A percentile compares a stretch with the other conserved stretches of the same genome.
These are phyloP conservation scores for Aspergillus conjunctus DNA, from an alignment of 495 filamentous ascomycete species.

Conservation along the genomic window DNA sequence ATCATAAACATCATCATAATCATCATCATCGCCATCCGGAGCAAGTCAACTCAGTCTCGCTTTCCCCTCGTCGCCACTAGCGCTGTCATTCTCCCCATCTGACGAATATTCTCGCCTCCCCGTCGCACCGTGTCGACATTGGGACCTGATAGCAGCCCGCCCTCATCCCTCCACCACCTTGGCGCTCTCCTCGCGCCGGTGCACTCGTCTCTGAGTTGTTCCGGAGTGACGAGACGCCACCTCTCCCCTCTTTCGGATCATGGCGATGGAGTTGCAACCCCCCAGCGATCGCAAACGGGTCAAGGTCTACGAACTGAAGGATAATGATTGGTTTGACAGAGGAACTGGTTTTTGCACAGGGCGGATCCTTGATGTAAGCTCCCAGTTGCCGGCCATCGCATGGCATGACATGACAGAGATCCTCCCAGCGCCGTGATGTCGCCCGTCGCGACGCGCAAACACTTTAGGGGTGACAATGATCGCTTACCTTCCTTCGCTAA, in stretches of 20 bases:
- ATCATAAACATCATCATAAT: slow-evolving; percentile 26
- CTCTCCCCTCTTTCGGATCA: slow-evolving; percentile 49
- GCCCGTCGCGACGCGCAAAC: slow-evolving; percentile 28
- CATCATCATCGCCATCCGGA: slow-evolving; percentile 23
- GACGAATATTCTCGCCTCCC: slow-evolving; percentile 12
- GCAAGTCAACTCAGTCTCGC: slow-evolving; percentile 12
- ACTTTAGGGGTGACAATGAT: slow-evolving; percentile 8
- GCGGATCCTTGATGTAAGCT: slow-evolving; percentile 72
- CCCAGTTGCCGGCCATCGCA: slow-evolving; percentile 16
- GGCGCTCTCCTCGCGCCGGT: slow-evolving; percentile 42
- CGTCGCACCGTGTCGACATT: slow-evolving; percentile 15
- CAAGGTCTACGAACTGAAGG: slow-evolving; percentile 96
- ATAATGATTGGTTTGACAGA: slow-evolving; percentile 98
- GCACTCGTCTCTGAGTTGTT: slow-evolving; percentile 43
- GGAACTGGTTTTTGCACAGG: slow-evolving; percentile 95
- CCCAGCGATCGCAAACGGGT: slow-evolving; percentile 91
- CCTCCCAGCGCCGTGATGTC: slow-evolving; percentile 18
- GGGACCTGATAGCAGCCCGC: slow-evolving; percentile 18
- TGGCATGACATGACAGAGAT: slow-evolving; percentile 15
- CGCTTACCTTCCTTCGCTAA: slow-evolving; percentile 16
- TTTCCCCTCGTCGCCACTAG: slow-evolving; percentile 7
- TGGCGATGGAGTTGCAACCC: slow-evolving; percentile 86
- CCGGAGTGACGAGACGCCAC: slow-evolving; percentile 48
- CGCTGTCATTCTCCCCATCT: slow-evolving; percentile 7
- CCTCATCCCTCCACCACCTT: slow-evolving; percentile 25